Percentiles rank a stretch among this genome's conserved stretches.
Evolutionary conservation across 805 yeast genomes (phyloP).

Genomic region (Lachancea fermentati): DNA sequence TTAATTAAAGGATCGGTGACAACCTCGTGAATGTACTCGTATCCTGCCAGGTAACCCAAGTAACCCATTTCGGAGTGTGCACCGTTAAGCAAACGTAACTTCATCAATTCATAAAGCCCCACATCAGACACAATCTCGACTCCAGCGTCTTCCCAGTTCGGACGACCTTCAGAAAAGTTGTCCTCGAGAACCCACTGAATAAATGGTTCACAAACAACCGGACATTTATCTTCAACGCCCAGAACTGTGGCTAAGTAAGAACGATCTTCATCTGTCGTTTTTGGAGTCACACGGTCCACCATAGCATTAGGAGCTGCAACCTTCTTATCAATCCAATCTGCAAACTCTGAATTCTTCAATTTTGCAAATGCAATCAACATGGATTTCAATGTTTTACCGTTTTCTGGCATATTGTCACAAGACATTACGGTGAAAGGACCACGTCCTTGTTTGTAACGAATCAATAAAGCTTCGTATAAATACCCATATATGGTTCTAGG

Average conservation of each 20-base stretch:
- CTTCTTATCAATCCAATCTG: conserved; percentile 6
- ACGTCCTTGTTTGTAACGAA: conserved; percentile 6
- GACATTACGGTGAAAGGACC: conserved; percentile 11
- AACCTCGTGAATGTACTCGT: conserved; percentile 9
- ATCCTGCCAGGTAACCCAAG: conserved; percentile 9
- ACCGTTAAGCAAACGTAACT: conserved; percentile 9
- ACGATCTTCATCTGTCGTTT: conserved; percentile 6
- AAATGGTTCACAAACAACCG: conserved; percentile 9
- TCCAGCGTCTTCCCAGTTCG: conserved; percentile 8
- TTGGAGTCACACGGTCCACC: conserved; percentile 12
- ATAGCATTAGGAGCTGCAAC: conserved; percentile 9
- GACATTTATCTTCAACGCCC: conserved; percentile 9
- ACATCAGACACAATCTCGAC: conserved; percentile 9
- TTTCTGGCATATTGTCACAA: conserved; percentile 10
- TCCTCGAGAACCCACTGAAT: conserved; percentile 11
- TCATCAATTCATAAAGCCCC: conserved; percentile 10
- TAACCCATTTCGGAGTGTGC: conserved; percentile 10
- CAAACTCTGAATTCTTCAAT: conserved; percentile 3
- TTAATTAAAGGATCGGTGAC: conserved; percentile 7
- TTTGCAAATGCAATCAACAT: conserved; percentile 8
- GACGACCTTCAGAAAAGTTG: conserved; percentile 7
- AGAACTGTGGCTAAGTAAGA: conserved; percentile 1
- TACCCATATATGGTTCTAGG: too few relatives aligned
- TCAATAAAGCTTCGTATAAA: conserved; percentile 7
- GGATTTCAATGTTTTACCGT: conserved; percentile 7